Base-by-base conservation (phyloP, 371 early-diverging fungal genomes). In the Actinomortierella ambigua region DNA sequence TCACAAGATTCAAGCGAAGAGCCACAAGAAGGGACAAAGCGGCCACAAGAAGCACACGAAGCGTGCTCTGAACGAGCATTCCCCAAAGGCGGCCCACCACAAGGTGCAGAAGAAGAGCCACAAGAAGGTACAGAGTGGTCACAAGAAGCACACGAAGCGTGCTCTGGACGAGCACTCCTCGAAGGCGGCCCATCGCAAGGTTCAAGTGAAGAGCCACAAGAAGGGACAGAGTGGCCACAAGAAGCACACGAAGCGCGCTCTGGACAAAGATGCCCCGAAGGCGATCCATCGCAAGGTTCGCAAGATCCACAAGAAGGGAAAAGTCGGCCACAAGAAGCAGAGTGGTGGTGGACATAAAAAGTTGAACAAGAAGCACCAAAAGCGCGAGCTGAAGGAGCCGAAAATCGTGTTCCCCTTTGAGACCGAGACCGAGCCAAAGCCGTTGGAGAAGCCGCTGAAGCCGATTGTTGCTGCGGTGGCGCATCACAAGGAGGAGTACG, bases 231-330 rank as follows among this genome's bases (percentile, higher is more conserved):
- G 23, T 49, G 52, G 54, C 34, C 43, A 14, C 27, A 13, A 42
- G 18, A 54, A 54, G 43, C 54, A 43, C 29, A 48, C 55, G 50
- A 48, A 61, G 49, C 26, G 7, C 24, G 41, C 47, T 4, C 22
- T 41, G 51, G 48, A 53, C 9, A 29, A 9, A 1, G 65, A 65
- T 8, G 39, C 65, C 0, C 62, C 65, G 50, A 40, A 58, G 34
- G 66, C 65, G 1, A 65, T 65, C 53, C 71, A 65, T 50, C 65
- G 66, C 57, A 55, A 55, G 52, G 58, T 70, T 53, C 61, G 62
- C 22, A 58, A 61, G 1, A 53, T 55, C 44, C 65, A 62, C 62
- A 70, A 65, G 59, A 39, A 46, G 18, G 50, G 28, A 22, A 3
- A 20, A 14, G 41, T 65, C n/a, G 61, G 65, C n/a, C 14, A 54